Base-by-base conservation (phyloP, 768 basidiomycete species). In the Leccinum boreale region DNA sequence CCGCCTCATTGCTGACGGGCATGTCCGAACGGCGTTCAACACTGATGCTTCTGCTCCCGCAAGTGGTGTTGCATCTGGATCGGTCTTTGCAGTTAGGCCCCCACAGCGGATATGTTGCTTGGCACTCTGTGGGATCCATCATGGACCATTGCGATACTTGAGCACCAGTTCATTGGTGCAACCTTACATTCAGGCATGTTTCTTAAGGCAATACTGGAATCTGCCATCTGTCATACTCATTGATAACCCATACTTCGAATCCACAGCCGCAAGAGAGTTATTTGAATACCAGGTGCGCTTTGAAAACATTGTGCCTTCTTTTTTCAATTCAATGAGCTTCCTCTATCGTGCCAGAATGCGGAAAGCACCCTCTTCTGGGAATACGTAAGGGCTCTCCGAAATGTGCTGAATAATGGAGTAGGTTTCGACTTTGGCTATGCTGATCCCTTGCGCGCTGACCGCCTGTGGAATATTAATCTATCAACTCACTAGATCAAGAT, bases 211-310 rank as follows among this genome's bases (percentile, higher is more conserved):
- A 3, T 15, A 1, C 36, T 35, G 51, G 46, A 54, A 26, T 47
- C 24, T 46, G 17, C 17, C 36, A 39, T 39, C 36, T 55, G 4
- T 49, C 28, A 29, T n/a, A 33, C 59, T 59, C 45, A 63, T 29
- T 48, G n/a, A 28, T 45, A 21, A 42, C 47, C 19, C 55, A 86
- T 95, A 94, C 67, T 88, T 96, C 57, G 94, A 96, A 72, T 85
- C 84, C 19, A 79, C 84, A 2, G 92, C 94, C 21, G 93, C 94
- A 3, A 79, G 86, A 51, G 96, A 99, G 70, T 75, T 99, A 11
- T 99, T 98, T 69, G 94, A 97, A 63, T 98, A 96, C 70, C 95
- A 98, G 83, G 90, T 90, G 52, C 21, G 76, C 60, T 56, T 29
- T 58, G 59, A 62, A 28, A 42, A 57, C 33, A 35, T 51, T 48